Evolutionary conservation across 768 basidiomycete species (phyloP).

Genomic region (Clitopilus passeckerianus): DNA sequence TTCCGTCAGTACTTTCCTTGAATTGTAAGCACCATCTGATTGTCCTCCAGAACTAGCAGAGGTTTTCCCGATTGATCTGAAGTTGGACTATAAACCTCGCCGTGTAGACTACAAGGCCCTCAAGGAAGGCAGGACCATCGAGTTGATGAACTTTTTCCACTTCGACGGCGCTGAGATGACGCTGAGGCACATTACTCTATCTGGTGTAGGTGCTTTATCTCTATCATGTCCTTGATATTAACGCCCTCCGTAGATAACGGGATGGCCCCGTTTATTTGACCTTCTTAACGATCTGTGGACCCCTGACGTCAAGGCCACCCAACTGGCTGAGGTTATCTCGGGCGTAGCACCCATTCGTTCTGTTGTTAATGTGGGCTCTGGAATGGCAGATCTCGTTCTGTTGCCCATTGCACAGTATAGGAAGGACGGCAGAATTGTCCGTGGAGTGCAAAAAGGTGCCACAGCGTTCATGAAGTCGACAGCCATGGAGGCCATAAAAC

Average conservation of each 20-base stretch:
- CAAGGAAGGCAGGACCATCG: conserved; percentile 86
- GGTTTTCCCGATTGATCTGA: conserved; percentile 91
- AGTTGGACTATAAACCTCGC: conserved; percentile 97
- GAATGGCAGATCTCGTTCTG: conserved; percentile 92
- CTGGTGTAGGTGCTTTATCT: conserved; percentile 61
- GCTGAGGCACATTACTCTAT: conserved; percentile 83
- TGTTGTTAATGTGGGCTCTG: conserved; percentile 95
- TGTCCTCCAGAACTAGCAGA: conserved; percentile 75
- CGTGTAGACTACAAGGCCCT: conserved; percentile 92
- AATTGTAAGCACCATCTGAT: background rate
- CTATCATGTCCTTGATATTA: conserved; percentile 1
- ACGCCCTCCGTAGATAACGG: conserved; percentile 65
- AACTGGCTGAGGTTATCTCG: conserved; percentile 94
- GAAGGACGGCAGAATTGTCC: conserved; percentile 90
- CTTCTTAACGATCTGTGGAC: conserved; percentile 98
- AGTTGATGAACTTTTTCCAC: conserved; percentile 99
- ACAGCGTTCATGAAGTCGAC: conserved; percentile 92
- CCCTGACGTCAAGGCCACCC: conserved; percentile 98
- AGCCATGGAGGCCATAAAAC: conserved; percentile 91
- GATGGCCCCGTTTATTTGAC: conserved; percentile 88
- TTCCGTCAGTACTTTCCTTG: conserved; percentile 52
- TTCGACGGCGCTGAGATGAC: conserved; percentile 99
- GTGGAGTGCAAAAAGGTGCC: conserved; percentile 92
- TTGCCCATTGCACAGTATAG: conserved; percentile 97
- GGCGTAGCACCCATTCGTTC: conserved; percentile 96